Percentiles rank a stretch among this genome's conserved stretches.
These are phyloP conservation scores for Lipomyces anomalus DNA, from an alignment of 805 yeast genomes.

Conservation along the genomic window DNA sequence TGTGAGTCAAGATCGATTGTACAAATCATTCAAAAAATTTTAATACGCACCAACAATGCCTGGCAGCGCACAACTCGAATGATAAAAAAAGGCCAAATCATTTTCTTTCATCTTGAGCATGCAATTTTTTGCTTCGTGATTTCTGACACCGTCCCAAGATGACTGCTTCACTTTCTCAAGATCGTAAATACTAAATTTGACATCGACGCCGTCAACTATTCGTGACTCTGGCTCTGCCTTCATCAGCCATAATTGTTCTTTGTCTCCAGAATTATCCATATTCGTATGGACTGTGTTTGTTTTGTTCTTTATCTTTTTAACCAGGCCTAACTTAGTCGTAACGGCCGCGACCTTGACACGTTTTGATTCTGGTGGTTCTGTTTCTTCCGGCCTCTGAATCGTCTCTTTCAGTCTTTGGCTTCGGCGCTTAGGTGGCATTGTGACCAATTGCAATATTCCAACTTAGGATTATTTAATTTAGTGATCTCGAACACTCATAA, in stretches of 20 bases:
- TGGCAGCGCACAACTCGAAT: conserved; percentile 50
- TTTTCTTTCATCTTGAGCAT: conserved; percentile 44
- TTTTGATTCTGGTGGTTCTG: neutral
- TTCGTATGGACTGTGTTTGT: too few relatives aligned
- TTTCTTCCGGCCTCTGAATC: too few relatives aligned
- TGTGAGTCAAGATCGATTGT: neutral
- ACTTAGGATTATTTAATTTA: too few relatives aligned
- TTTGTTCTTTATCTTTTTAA: too few relatives aligned
- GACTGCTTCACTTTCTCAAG: conserved; percentile 32
- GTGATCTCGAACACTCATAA: too few relatives aligned
- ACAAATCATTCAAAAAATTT: too few relatives aligned
- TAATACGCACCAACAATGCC: conserved; percentile 40
- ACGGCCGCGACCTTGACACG: too few relatives aligned
- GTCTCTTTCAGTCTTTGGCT: too few relatives aligned
- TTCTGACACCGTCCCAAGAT: conserved; percentile 58
- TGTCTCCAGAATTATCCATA: neutral
- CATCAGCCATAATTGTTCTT: conserved; percentile 43
- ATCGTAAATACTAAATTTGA: conserved; percentile 44
- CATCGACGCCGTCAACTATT: conserved; percentile 46
- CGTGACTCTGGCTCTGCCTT: conserved; percentile 52
- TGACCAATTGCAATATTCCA: too few relatives aligned
- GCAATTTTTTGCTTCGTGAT: conserved; percentile 51
- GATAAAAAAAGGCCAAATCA: conserved; percentile 49
- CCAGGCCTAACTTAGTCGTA: too few relatives aligned
- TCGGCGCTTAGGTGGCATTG: too few relatives aligned